phyloP scores from a whole-genome alignment of 805 yeast genomes.

The Saccharomycopsis synnaedendra region DNA sequence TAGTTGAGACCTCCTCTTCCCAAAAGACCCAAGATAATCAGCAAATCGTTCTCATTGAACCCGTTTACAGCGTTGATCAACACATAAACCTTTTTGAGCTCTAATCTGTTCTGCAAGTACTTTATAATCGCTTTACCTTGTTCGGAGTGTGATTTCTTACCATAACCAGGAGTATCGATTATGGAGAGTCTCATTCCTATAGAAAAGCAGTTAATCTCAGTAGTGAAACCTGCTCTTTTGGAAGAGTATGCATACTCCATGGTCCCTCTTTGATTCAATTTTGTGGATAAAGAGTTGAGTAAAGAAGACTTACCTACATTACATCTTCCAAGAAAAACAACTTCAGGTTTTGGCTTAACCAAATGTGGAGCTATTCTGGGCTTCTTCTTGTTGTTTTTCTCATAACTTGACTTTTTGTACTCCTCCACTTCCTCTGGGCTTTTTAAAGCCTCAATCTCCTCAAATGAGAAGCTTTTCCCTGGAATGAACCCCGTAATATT shows the following conservation, averaged over 20 bases:
- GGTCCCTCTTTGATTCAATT: slow-evolving; percentile 22
- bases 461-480: too few species aligned
- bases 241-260: slow-evolving; percentile 42
- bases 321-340: slow-evolving; percentile 67
- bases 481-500: background rate
- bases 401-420: background rate
- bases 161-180: slow-evolving; percentile 89
- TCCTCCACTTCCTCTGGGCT: background rate
- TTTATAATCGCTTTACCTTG: slow-evolving; percentile 65
- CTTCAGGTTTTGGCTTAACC: slow-evolving; percentile 45
- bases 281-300: slow-evolving; percentile 46
- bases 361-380: slow-evolving; percentile 5
- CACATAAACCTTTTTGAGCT: slow-evolving; percentile 47
- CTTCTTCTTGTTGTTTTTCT: slow-evolving; percentile 9
- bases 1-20: slow-evolving; percentile 48
- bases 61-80: slow-evolving; percentile 54
- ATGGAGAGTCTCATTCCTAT: slow-evolving; percentile 47
- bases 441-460: background rate
- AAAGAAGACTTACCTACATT: slow-evolving; percentile 83
- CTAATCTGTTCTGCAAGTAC: slow-evolving; percentile 45
- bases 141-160: slow-evolving; percentile 46
- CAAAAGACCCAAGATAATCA: slow-evolving; percentile 37
- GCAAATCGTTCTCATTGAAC: slow-evolving; percentile 42
- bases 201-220: slow-evolving; percentile 60
- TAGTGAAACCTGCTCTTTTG: slow-evolving; percentile 42